Percentiles rank a stretch among this genome's conserved stretches.
Evolutionary conservation across 768 basidiomycete species (phyloP).

Genomic region (Tulasnella sp.): DNA sequence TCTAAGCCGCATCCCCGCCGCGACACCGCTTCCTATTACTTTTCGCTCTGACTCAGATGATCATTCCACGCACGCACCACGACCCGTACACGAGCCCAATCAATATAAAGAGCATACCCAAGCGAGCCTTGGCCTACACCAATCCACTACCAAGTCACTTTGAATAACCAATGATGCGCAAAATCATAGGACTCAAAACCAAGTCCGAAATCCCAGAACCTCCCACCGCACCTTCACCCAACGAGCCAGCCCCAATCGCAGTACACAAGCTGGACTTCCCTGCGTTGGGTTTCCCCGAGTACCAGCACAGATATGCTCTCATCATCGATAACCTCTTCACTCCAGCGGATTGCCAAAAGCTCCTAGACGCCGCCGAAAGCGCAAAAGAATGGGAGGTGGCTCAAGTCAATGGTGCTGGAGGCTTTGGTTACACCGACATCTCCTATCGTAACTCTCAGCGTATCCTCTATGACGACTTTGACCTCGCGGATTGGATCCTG

Average conservation of each 20-base stretch:
- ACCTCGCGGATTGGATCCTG: conserved; percentile 17
- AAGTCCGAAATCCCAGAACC: conserved; percentile 1
- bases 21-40: too few species aligned
- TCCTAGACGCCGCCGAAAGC: conserved; percentile 10
- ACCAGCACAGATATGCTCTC: conserved; percentile 11
- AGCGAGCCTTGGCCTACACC: too few species aligned
- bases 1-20: too few species aligned
- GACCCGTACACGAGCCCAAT: too few species aligned
- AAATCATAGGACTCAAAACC: neutral
- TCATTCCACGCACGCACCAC: too few species aligned
- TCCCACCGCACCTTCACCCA: neutral
- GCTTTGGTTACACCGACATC: neutral
- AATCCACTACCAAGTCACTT: neutral
- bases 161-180: neutral
- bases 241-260: conserved; percentile 7
- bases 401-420: neutral
- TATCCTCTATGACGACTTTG: conserved; percentile 15
- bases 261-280: conserved; percentile 16
- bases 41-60: too few species aligned
- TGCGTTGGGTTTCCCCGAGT: conserved; percentile 15
- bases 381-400: conserved; percentile 11
- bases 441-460: conserved; percentile 18
- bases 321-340: conserved; percentile 19
- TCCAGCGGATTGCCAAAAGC: conserved; percentile 11
- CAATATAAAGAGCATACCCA: too few species aligned